phyloP scores from a whole-genome alignment of 306 rosid genomes.

The Hippophae tibetana region DNA sequence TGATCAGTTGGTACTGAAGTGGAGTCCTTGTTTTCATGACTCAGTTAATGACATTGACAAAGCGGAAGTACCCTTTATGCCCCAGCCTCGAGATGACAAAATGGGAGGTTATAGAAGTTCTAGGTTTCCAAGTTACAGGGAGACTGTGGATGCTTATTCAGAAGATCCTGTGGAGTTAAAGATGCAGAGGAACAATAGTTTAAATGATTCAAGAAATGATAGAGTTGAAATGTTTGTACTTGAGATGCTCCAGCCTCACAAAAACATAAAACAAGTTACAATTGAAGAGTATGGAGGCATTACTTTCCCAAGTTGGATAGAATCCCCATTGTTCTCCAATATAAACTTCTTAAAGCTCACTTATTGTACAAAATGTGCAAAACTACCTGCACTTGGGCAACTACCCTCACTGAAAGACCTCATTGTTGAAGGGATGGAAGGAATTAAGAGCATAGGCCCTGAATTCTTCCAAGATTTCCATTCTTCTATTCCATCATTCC shows the following conservation, averaged over 20 bases:
- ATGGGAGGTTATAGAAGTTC: neutral
- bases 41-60: neutral
- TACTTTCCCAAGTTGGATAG: conserved; percentile 26
- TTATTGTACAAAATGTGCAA: conserved; percentile 14
- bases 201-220: conserved; percentile 19
- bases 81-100: conserved; percentile 13
- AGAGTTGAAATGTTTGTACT: conserved; percentile 21
- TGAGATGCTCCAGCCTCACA: conserved; percentile 31
- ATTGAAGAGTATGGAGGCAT: conserved; percentile 26
- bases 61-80: conserved; percentile 5
- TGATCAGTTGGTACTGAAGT: conserved; percentile 15
- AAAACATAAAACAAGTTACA: conserved; percentile 11
- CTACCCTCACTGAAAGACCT: conserved; percentile 24
- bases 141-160: conserved; percentile 9
- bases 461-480: conserved; percentile 17
- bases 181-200: neutral
- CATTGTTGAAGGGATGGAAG: conserved; percentile 20
- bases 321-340: conserved; percentile 18
- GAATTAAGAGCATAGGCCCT: conserved; percentile 6
- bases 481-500: conserved; percentile 15
- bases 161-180: neutral
- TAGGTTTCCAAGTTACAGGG: conserved; percentile 21
- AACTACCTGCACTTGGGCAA: conserved; percentile 27
- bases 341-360: conserved; percentile 6
- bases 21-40: conserved; percentile 10